Base-by-base conservation (phyloP, 345 rosid genomes). In the Salix brachista region DNA sequence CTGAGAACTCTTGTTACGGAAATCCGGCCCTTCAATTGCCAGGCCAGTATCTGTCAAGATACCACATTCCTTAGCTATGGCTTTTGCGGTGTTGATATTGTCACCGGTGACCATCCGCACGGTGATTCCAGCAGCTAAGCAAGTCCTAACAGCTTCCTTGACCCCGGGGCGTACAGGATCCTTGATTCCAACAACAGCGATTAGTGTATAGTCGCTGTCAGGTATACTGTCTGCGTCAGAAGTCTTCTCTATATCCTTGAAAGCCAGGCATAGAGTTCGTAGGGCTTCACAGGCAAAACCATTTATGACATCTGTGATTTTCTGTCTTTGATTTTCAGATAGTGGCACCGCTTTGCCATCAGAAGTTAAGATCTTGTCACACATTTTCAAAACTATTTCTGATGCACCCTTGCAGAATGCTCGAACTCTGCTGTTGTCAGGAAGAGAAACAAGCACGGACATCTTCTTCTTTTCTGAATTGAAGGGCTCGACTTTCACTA, bases 381-480 rank as follows among this genome's bases (percentile, higher is more conserved):
- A 81, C 78, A 74, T 77, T 23, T 41, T 42, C 26, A 81, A 30
- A 26, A 81, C 56, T 21, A 81, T 81, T 65, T 81, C 84, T 28
- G 84, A 78, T 28, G 84, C 81, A 25, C 84, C 84, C 46, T 81
- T 81, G 73, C 81, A 81, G 75, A 81, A 70, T 36, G 79, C 81
- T 70, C 90, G 83, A 58, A 78, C 69, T 6, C 88, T 82, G 11
- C 83, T 80, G 1, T 58, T 67, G 34, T 81, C 71, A 62, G 92
- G 85, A 69, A 87, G 84, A 73, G 90, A 85, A 30, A 87, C 85
- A 36, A 91, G 88, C 67, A 89, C 89, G 50, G 90, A 86, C 94
- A 91, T 91, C 81, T 83, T 90, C 79, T 91, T 91, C 87, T 83
- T 90, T 58, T 75, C 91, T 36, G 94, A 91, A 85, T 91, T 91